These are phyloP conservation scores for Lasiodiplodia sp. DNA, from an alignment of 2,329 filamentous ascomycete species.

Conservation along the genomic window DNA sequence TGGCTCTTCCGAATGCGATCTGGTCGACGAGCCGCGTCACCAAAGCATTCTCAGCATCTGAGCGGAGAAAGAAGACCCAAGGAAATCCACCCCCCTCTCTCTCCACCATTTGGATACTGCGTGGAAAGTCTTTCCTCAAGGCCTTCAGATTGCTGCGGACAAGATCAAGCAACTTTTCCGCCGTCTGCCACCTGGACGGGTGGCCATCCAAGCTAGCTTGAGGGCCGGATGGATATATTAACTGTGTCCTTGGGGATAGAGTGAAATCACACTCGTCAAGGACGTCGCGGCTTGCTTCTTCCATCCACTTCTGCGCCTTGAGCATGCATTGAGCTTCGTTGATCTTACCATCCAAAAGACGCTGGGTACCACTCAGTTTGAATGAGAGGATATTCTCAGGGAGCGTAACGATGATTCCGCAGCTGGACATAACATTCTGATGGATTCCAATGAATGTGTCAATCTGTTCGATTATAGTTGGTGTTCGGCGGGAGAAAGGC, in stretches of 20 bases:
- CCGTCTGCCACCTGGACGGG: constrained; percentile 48
- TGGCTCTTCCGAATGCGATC: constrained; percentile 41
- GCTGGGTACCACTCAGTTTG: constrained; percentile 67
- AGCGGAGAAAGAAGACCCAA: constrained; percentile 62
- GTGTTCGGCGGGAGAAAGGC: constrained; percentile 63
- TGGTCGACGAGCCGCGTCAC: constrained; percentile 39
- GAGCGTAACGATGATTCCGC: constrained; percentile 65
- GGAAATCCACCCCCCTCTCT: constrained; percentile 56
- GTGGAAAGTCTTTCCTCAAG: constrained; percentile 51
- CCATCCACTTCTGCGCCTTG: constrained; percentile 59
- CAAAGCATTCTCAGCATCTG: constrained; percentile 44
- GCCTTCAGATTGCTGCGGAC: constrained; percentile 37
- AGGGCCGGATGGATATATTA: constrained; percentile 54
- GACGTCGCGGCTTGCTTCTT: constrained; percentile 62
- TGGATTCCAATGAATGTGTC: constrained; percentile 49
- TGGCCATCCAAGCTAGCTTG: constrained; percentile 51
- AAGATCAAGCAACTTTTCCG: constrained; percentile 46
- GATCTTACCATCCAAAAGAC: constrained; percentile 56
- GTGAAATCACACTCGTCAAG: constrained; percentile 66
- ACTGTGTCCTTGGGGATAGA: constrained; percentile 50
- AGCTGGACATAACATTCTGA: constrained; percentile 47
- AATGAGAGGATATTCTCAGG: constrained; percentile 73
- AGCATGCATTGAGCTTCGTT: constrained; percentile 58
- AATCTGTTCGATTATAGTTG: constrained; percentile 42
- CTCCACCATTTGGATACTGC: constrained; percentile 59